phyloP scores from a whole-genome alignment of 139 green algal species.

The Chlamydomonas incerta region DNA sequence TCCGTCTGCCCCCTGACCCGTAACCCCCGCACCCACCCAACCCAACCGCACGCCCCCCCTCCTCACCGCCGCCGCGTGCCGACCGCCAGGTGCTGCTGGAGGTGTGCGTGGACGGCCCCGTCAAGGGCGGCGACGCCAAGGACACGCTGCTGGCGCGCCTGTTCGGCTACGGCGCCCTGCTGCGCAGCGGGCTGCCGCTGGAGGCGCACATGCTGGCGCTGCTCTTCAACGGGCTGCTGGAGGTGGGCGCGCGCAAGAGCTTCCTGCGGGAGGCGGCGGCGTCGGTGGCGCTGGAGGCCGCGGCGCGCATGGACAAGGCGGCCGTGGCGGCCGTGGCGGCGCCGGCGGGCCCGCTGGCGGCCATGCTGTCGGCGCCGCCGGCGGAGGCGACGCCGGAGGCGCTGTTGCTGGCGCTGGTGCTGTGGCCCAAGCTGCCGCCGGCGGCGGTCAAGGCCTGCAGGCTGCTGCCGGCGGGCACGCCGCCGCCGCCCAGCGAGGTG shows the following conservation, averaged over 20 bases:
- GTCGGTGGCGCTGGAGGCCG: conserved; percentile 57
- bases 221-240: conserved; percentile 56
- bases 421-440: conserved; percentile 74
- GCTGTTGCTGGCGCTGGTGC: conserved; percentile 73
- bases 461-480: conserved; percentile 61
- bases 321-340: conserved; percentile 3
- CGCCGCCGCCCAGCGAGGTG: conserved; percentile 47
- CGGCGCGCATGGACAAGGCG: conserved; percentile 4
- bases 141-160: conserved; percentile 78
- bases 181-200: conserved; percentile 54
- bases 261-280: conserved; percentile 78
- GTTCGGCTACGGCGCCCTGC: conserved; percentile 76
- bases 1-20: too few species aligned
- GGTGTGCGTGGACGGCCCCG: conserved; percentile 58
- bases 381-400: conserved; percentile 52
- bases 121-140: conserved; percentile 67
- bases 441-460: conserved; percentile 35
- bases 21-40: too few species aligned
- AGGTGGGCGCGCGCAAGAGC: conserved; percentile 64
- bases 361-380: background rate
- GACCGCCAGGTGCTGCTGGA: conserved; percentile 54
- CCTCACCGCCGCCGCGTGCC: too few species aligned
- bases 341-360: background rate
- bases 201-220: background rate
- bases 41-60: too few species aligned